These are phyloP conservation scores for Petunia hybrid DNA, from an alignment of 305 asterid genomes.

Conservation along the genomic window DNA sequence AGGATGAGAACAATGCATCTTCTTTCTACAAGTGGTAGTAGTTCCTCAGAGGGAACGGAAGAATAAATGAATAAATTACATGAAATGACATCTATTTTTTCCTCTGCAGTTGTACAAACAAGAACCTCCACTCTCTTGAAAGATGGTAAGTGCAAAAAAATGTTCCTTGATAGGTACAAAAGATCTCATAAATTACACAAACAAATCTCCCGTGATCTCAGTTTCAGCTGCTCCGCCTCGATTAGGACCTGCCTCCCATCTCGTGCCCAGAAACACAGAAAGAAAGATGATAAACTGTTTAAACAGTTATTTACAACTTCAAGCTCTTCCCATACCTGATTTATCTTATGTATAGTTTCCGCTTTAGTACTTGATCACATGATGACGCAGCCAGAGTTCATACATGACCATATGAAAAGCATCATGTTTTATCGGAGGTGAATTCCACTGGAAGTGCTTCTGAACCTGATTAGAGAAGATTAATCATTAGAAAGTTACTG, in stretches of 20 bases:
- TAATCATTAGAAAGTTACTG: not conserved
- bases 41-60: not conserved
- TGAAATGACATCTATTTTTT: not conserved
- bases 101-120: conserved; percentile 7
- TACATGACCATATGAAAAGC: conserved; percentile 97
- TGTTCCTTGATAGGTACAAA: conserved; percentile 26
- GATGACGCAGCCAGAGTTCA: conserved; percentile 94
- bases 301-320: conserved; percentile 26
- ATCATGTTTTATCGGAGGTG: conserved; percentile 74
- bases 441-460: conserved; percentile 94
- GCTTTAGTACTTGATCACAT: conserved; percentile 78
- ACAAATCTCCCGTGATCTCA: conserved; percentile 15
- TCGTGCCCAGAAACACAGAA: not conserved
- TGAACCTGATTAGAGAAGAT: conserved; percentile 61
- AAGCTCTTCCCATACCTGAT: conserved; percentile 27
- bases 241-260: not conserved
- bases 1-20: not conserved
- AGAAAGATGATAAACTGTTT: conserved; percentile 31
- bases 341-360: conserved; percentile 18
- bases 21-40: not conserved
- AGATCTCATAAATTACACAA: conserved; percentile 31
- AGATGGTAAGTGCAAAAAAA: not conserved
- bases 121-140: not conserved
- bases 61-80: conserved; percentile 15
- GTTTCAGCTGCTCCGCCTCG: conserved; percentile 21